Percentiles rank a stretch among this genome's conserved stretches.
Conservation (phyloP, 2,329 filamentous ascomycete species). For the Aspergillus chevalieri region DNA sequence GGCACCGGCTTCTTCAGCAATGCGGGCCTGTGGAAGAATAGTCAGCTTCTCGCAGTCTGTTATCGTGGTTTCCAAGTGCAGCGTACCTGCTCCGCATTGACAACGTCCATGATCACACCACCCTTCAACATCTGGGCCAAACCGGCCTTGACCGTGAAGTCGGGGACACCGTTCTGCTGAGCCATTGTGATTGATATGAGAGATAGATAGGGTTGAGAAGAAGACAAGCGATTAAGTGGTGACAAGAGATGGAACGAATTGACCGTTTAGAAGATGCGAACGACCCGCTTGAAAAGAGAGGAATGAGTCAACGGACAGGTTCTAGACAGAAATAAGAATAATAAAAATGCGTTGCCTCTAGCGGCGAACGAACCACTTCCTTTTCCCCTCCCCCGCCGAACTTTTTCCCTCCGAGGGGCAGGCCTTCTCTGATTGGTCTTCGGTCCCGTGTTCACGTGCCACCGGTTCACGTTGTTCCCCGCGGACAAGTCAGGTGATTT, state of each 20-base stretch:
- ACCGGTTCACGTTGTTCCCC: conserved; percentile 1
- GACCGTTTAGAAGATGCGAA: conserved; percentile 4
- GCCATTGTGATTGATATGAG: conserved; percentile 26
- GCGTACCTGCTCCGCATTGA: conserved; percentile 71
- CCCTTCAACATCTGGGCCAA: conserved; percentile 98
- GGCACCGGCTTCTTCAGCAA: conserved; percentile 94
- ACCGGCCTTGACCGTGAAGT: conserved; percentile 88
- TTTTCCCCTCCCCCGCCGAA: conserved; percentile 14
- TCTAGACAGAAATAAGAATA: background rate
- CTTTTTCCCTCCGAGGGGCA: conserved; percentile 10
- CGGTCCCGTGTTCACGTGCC: background rate
- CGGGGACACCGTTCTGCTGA: conserved; percentile 30
- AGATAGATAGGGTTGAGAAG: conserved; percentile 2
- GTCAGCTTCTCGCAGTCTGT: background rate
- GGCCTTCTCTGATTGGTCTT: background rate
- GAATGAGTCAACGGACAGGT: conserved; percentile 16
- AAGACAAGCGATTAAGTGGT: background rate
- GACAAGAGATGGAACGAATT: conserved; percentile 1
- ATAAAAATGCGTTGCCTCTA: background rate
- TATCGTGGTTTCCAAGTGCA: background rate
- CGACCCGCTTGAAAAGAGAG: conserved; percentile 1
- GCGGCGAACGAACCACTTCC: conserved; percentile 2
- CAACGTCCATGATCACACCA: conserved; percentile 99
- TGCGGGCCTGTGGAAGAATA: conserved; percentile 61
- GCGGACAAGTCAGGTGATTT: conserved; percentile 2